Base-by-base conservation (phyloP, 768 basidiomycete genomes). In the Tulasnella sp. region DNA sequence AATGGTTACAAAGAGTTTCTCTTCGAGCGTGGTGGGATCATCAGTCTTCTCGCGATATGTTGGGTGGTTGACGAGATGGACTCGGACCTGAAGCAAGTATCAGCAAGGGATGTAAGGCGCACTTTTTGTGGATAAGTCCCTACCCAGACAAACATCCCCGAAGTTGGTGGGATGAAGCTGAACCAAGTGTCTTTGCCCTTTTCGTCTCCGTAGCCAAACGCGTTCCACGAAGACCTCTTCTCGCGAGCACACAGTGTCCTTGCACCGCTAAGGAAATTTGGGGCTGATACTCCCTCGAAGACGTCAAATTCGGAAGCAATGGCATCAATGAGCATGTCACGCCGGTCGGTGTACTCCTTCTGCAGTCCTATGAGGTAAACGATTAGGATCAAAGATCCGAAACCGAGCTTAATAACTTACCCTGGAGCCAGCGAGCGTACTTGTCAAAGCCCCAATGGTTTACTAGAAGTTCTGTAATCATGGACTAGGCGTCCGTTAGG, bases 141-240 rank as follows among this genome's bases (percentile, higher is more conserved):
- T 83, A 91, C 91, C 92, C 92, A 93, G 44, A 92, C 82, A 85
- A 94, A 96, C 95, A 96, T 96, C 11, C 95, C 95, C n/a, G 92
- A 89, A 1, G 89, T 89, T 0, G 94, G 94, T 18, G 94, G 92
- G 1, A 93, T 89, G 84, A 95, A 92, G 73, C 90, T 91, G 82
- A 95, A 89, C 81, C 92, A 83, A 34, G 88, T 84, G 50, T 82
- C 83, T 34, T 50, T 42, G 12, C 81, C 81, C 80, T 80, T 73
- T 69, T 73, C 80, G 77, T 75, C 75, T 31, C 84, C 82, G 31
- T 81, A 82, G 86, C 90, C 44, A 81, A 85, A 84, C 87, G 89
- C 69, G 85, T 90, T 64, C 87, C 91, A 82, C 85, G 85, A 86
- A 88, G 91, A 79, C 88, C 87, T 84, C 85, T 84, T 82, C 84